These are phyloP conservation scores for Pseudogymnoascus sp. DNA, from an alignment of 2,329 filamentous ascomycete genomes.

Conservation along the genomic window DNA sequence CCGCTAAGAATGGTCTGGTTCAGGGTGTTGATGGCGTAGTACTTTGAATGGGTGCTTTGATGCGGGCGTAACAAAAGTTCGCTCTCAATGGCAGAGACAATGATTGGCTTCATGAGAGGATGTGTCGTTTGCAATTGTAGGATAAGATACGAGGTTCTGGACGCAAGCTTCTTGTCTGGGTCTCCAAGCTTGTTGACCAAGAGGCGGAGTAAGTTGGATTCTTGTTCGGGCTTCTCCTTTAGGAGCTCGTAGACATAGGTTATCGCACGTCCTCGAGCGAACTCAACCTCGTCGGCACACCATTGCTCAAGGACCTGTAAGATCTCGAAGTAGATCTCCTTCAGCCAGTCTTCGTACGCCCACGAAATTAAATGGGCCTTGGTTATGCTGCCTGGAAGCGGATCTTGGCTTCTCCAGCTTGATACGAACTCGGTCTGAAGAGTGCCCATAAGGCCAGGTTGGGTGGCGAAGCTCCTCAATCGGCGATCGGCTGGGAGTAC, in stretches of 20 bases:
- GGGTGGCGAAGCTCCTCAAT: conserved; percentile 67
- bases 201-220: conserved; percentile 83
- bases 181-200: conserved; percentile 96
- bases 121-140: conserved; percentile 83
- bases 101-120: conserved; percentile 85
- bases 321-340: conserved; percentile 86
- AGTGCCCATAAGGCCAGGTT: conserved; percentile 65
- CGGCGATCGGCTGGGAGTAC: conserved; percentile 77
- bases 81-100: conserved; percentile 76
- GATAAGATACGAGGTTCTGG: conserved; percentile 85
- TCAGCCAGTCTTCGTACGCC: conserved; percentile 93
- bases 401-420: conserved; percentile 60
- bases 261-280: conserved; percentile 76
- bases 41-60: conserved; percentile 81
- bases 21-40: conserved; percentile 91
- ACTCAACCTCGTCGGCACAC: conserved; percentile 93
- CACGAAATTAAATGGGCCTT: conserved; percentile 75
- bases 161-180: conserved; percentile 90
- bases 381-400: conserved; percentile 65
- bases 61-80: conserved; percentile 82
- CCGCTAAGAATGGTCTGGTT: conserved; percentile 91
- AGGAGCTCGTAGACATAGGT: conserved; percentile 88
- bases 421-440: conserved; percentile 52
- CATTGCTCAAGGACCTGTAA: conserved; percentile 85
- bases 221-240: conserved; percentile 94